phyloP scores from a whole-genome alignment of 2,329 filamentous ascomycete species.

The Laburnicola sp. region DNA sequence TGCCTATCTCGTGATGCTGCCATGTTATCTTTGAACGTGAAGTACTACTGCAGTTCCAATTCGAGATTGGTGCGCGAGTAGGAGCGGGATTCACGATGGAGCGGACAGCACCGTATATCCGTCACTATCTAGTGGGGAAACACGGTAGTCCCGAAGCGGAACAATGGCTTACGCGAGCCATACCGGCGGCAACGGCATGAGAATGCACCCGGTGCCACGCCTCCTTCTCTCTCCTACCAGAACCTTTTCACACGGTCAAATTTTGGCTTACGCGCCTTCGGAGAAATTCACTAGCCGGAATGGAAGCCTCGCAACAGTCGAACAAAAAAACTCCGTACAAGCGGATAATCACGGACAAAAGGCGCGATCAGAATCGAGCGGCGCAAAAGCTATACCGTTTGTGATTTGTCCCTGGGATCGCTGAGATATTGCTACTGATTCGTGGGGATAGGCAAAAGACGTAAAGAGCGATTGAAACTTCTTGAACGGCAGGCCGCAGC shows the following conservation, averaged over 20 bases:
- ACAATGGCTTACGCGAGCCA: conserved; percentile 3
- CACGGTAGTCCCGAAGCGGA: conserved; percentile 3
- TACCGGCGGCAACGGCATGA: background rate
- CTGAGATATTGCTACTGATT: background rate
- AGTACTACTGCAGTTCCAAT: too few species aligned
- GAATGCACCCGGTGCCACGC: too few species aligned
- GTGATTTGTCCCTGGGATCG: background rate
- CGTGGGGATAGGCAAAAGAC: conserved; percentile 10
- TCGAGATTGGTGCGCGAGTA: too few species aligned
- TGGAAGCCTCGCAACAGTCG: conserved; percentile 4
- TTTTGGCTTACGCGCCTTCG: conserved; percentile 1
- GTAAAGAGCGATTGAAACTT: conserved; percentile 15
- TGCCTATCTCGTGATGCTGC: too few species aligned
- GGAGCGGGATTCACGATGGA: background rate
- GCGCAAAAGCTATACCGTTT: conserved; percentile 17
- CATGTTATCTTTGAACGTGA: too few species aligned
- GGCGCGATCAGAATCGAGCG: conserved; percentile 16
- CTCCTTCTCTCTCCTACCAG: background rate
- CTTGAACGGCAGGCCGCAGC: conserved; percentile 9
- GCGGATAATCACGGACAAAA: conserved; percentile 18
- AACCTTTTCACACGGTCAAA: background rate
- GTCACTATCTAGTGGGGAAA: too few species aligned
- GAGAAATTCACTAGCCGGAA: background rate
- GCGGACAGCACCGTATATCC: background rate
- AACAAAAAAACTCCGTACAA: conserved; percentile 15